Evolutionary conservation across 2,329 filamentous ascomycete genomes (phyloP), one percentile per base, ranked within the genome.

Genomic region (Cadophora gregata): DNA sequence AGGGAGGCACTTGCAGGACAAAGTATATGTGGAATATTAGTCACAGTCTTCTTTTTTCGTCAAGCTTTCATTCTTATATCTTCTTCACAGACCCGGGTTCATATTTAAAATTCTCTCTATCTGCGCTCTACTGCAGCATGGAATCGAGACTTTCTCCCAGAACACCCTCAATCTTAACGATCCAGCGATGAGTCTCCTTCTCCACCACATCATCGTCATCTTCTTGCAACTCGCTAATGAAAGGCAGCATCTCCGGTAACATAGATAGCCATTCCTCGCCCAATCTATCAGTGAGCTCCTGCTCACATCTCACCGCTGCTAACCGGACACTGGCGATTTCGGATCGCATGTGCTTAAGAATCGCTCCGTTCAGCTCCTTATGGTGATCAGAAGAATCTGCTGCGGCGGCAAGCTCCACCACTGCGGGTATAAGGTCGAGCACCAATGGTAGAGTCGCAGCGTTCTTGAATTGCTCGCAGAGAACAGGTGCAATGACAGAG

Each of bases 121-220:
- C 9, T 58, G 10, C 4, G 16, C 36, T 58, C 55, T 88, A 97
- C 80, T 92, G 92, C 81, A 97, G 83, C 95, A 97, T 97, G 61
- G 90, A 88, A 79, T 97, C 93, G 77, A 98, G 80, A 74, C 90
- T 93, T 84, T 98, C 95, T 5, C 96, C 96, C 62, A 98, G 81
- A 33, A 96, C 90, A 56, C 87, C 89, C 80, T 98, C 95, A 76
- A 99, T 96, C 80, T 89, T 89, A 76, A 90, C 86, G 73, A 98
- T 96, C 95, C 96, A 97, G 75, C 88, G 85, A 77, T 94, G 87
- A 45, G 93, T 95, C 82, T 97, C 94, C 76, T 88, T 84, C 82
- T 99, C 96, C 27, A 99, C 95, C 31, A 86, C 85, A 81, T 98
- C 96, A 76, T 98, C 94, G 72, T 98, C 96, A 77, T 99, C 96